phyloP scores from a whole-genome alignment of 1,139 yeast species.

The Nematodospora anomalae region DNA sequence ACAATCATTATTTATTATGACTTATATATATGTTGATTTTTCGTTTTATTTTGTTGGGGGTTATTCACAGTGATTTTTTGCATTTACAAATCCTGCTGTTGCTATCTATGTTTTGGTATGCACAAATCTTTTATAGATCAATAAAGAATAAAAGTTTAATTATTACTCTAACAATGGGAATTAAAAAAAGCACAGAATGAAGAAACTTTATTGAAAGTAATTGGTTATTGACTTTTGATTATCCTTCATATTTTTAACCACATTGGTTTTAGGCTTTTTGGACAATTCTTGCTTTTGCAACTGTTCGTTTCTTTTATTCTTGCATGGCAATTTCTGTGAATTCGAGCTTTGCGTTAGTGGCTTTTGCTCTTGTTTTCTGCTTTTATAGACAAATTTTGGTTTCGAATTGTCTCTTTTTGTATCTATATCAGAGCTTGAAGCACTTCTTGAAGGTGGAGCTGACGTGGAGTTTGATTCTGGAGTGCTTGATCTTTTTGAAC shows the following conservation, averaged over 20 bases:
- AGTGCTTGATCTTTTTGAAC: conserved; percentile 8
- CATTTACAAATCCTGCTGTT: not conserved
- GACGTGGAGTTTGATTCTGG: conserved; percentile 5
- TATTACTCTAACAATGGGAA: too few species aligned
- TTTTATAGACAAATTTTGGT: conserved; percentile 15
- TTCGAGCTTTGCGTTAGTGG: too few species aligned
- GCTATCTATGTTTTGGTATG: not conserved
- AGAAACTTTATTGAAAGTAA: too few species aligned
- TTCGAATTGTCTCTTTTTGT: not conserved
- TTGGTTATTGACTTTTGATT: too few species aligned
- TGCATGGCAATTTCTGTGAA: too few species aligned
- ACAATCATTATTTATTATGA: conserved; percentile 5
- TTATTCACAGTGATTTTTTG: not conserved
- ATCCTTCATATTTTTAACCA: too few species aligned
- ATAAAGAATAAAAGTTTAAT: not conserved
- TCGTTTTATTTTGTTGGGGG: not conserved
- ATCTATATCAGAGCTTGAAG: not conserved
- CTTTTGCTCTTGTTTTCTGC: conserved; percentile 16
- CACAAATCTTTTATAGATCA: conserved; percentile 1
- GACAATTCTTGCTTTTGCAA: too few species aligned
- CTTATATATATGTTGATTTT: not conserved
- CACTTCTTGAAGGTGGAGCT: not conserved
- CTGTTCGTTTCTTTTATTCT: too few species aligned
- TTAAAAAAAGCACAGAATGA: too few species aligned
- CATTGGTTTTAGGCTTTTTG: too few species aligned